Conservation (phyloP, 495 filamentous ascomycete genomes). For the Parathielavia hyrcaniae region DNA sequence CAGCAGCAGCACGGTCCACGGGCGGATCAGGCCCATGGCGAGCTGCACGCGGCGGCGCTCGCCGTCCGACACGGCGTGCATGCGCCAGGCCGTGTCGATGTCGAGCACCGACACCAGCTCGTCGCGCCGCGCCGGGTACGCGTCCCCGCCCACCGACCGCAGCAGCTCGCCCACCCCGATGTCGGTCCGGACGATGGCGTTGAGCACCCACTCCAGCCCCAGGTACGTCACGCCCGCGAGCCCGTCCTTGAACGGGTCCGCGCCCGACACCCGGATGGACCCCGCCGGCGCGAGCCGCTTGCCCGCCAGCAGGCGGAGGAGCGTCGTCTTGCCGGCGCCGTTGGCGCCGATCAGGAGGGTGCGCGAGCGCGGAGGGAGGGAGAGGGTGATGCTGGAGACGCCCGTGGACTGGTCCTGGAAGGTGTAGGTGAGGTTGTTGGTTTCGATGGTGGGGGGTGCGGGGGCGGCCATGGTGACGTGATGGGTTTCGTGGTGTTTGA, state of each 20-base stretch:
- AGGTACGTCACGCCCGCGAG: conserved; percentile 95
- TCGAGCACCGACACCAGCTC: conserved; percentile 84
- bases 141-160: conserved; percentile 75
- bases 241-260: conserved; percentile 83
- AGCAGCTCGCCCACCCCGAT: conserved; percentile 86
- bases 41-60: conserved; percentile 89
- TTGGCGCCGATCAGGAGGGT: conserved; percentile 95
- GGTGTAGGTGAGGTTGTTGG: conserved; percentile 73
- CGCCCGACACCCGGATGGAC: conserved; percentile 66
- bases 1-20: conserved; percentile 83
- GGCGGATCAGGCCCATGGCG: conserved; percentile 90
- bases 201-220: conserved; percentile 97
- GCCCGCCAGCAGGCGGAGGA: conserved; percentile 78
- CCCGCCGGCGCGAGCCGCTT: conserved; percentile 78
- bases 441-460: conserved; percentile 46
- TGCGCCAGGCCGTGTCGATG: conserved; percentile 84
- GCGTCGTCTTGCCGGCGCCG: conserved; percentile 93
- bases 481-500: not conserved
- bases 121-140: conserved; percentile 72
- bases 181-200: conserved; percentile 90
- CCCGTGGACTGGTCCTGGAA: conserved; percentile 77
- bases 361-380: conserved; percentile 74
- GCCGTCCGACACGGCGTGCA: conserved; percentile 91
- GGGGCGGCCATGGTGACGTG: not conserved
- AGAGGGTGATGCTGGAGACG: conserved; percentile 61